Evolutionary conservation across 2,329 filamentous ascomycete genomes (phyloP), one percentile per base, ranked within the genome.

Genomic region (Beauveria bassiana): DNA sequence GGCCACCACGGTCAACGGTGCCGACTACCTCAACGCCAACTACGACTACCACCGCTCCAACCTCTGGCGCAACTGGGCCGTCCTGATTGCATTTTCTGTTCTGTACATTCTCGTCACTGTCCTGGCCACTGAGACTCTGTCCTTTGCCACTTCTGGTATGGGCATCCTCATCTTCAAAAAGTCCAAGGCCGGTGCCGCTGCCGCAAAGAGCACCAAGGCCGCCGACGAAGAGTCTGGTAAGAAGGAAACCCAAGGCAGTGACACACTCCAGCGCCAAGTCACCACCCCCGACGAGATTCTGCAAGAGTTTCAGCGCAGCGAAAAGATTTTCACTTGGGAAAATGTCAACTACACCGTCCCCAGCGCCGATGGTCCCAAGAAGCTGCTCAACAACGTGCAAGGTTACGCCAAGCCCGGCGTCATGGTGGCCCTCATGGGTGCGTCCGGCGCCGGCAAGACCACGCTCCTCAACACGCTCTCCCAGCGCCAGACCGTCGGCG

Each of bases 361-460:
- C 1, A 68, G 67, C 38, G 61, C 64, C 2, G 67, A 66, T 16
- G 72, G 73, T 0, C 68, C 72, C 24, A 71, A 70, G 57, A 66
- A 69, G 42, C 68, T 77, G 0, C 68, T 72, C 12, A 68, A 71
- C 61, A 69, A 85, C 5, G 84, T 95, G 63, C 87, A 80, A 62
- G 91, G 91, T 1, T 93, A 90, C 66, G 90, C 86, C 1, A 92
- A 91, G 68, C 91, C 91, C 1, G 90, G 91, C 20, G 75, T 88
- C 20, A 86, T 96, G 82, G 86, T 91, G 49, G 91, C 91, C 0
- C 77, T 96, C 1, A 90, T 95, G 79, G 91, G 91, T 59, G 89
- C 88, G 1, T 90, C 85, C 4, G 90, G 89, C 49, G 91, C 91
- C 9, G 91, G 91, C 14, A 96, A 96, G 75, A 93, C 90, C 0